Evolutionary conservation across 306 rosid genomes (phyloP).

Genomic region (Carpinus viminea): DNA sequence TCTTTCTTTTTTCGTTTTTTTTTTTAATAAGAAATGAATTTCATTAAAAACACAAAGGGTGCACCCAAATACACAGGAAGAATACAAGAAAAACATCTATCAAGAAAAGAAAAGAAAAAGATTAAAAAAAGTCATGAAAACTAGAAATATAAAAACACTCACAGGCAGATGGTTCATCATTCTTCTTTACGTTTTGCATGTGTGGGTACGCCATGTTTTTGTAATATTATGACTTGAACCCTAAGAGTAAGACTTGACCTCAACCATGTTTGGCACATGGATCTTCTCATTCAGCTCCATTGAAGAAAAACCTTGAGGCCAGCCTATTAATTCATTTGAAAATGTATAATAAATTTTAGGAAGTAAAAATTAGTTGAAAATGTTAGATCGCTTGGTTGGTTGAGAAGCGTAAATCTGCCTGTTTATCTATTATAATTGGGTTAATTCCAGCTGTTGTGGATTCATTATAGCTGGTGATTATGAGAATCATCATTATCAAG

Average conservation of each 20-base stretch:
- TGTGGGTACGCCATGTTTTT: neutral
- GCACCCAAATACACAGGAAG: no score
- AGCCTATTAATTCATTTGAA: neutral
- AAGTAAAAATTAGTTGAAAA: neutral
- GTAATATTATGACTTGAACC: neutral
- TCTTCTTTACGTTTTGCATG: conserved; percentile 23
- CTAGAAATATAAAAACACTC: no score
- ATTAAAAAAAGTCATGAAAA: no score
- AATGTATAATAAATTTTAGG: neutral
- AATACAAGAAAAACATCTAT: no score
- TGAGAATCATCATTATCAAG: neutral
- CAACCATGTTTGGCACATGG: neutral
- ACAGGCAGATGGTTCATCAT: conserved; percentile 5
- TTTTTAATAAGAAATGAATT: no score
- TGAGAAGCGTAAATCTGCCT: neutral
- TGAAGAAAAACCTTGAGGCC: neutral
- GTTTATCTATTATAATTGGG: neutral
- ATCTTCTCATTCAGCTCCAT: neutral
- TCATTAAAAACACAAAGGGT: no score
- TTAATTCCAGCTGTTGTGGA: neutral
- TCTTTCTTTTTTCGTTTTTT: neutral
- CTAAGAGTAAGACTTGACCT: neutral
- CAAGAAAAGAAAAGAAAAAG: no score
- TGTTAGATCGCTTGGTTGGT: neutral
- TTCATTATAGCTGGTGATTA: neutral